These are phyloP conservation scores for Trichophyton benhamiae DNA, from an alignment of 2,329 filamentous ascomycete genomes.

Conservation along the genomic window DNA sequence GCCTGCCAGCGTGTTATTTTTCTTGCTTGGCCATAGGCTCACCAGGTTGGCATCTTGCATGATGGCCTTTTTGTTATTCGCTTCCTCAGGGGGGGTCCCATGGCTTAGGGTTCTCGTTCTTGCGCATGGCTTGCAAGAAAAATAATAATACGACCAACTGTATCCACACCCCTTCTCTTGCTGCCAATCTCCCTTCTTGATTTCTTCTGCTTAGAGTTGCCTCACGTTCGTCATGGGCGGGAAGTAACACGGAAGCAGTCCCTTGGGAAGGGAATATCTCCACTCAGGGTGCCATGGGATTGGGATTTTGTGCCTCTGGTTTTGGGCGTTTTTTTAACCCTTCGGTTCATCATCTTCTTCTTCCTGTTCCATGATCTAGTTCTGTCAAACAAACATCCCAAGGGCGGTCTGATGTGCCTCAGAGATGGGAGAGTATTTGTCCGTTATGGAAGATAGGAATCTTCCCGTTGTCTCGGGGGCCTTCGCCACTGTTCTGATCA, in stretches of 20 bases:
- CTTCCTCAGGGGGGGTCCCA: not conserved
- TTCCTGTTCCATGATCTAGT: not conserved
- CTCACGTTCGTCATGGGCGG: not conserved
- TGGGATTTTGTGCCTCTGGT: not conserved
- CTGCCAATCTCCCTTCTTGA: not conserved
- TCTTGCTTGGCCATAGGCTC: not conserved
- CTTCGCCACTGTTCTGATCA: conserved; percentile 3
- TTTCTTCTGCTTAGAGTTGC: not conserved
- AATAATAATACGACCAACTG: not conserved
- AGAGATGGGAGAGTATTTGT: not conserved
- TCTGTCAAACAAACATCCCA: not conserved
- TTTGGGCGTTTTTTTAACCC: not conserved
- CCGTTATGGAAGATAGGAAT: not conserved
- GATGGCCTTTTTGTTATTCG: not conserved
- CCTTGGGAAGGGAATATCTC: not conserved
- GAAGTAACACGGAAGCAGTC: not conserved
- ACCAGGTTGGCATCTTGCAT: not conserved
- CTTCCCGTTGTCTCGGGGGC: not conserved
- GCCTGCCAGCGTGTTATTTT: not conserved
- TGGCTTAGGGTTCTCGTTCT: not conserved
- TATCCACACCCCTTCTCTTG: not conserved
- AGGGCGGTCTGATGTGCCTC: not conserved
- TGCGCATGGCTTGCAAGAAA: not conserved
- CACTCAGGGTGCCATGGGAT: not conserved
- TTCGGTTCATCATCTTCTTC: no score